These are phyloP conservation scores for Cordyceps javanica DNA, from an alignment of 2,329 filamentous ascomycete species.

Conservation along the genomic window DNA sequence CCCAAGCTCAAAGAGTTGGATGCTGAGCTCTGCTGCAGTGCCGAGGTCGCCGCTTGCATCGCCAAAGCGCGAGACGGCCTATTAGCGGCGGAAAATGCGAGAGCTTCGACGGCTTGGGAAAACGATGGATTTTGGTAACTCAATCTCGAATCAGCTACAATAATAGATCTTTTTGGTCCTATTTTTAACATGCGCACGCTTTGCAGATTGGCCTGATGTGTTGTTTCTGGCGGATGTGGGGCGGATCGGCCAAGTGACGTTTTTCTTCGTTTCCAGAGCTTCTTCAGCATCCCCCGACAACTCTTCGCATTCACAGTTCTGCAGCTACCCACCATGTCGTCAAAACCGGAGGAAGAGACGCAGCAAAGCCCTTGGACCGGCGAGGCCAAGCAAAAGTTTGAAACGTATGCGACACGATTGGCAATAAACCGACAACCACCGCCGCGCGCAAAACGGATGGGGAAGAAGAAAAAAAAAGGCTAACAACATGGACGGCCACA, in stretches of 20 bases:
- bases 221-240: not conserved
- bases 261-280: not conserved
- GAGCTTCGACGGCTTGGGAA: slow-evolving; percentile 13
- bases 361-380: slow-evolving; percentile 45
- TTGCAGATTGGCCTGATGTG: too few species aligned
- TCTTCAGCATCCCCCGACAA: not conserved
- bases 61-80: slow-evolving; percentile 38
- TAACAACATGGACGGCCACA: slow-evolving; percentile 30
- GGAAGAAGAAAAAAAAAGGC: not conserved
- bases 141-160: too few species aligned
- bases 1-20: slow-evolving; percentile 65
- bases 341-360: slow-evolving; percentile 12
- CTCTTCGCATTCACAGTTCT: not conserved
- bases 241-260: not conserved
- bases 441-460: too few species aligned
- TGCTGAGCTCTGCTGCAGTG: slow-evolving; percentile 67
- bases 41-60: slow-evolving; percentile 47
- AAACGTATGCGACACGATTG: slow-evolving; percentile 41
- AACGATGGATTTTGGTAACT: slow-evolving; percentile 23
- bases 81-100: slow-evolving; percentile 17
- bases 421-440: not conserved
- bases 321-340: slow-evolving; percentile 13
- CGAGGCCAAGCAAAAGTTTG: slow-evolving; percentile 57
- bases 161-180: too few species aligned
- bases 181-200: too few species aligned